Conservation (phyloP, 805 yeast genomes). For the Myxozyma neglecta region DNA sequence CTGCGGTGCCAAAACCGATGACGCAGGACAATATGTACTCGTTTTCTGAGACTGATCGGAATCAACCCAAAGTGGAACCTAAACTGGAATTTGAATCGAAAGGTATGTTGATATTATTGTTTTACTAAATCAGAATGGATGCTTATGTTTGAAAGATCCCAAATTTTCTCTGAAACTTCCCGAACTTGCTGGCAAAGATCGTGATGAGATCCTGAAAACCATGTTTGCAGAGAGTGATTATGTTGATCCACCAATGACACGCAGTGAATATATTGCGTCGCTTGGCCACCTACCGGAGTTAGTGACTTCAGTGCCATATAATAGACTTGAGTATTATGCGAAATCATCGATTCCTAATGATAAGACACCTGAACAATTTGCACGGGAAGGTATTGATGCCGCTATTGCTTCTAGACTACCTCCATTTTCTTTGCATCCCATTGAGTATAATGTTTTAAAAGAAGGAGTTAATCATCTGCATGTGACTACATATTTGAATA, state of each 20-base stretch:
- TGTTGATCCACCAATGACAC: conserved; percentile 30
- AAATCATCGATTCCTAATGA: conserved; percentile 45
- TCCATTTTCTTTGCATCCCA: conserved; percentile 42
- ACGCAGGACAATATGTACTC: background rate
- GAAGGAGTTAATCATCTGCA: conserved; percentile 40
- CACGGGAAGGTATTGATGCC: conserved; percentile 37
- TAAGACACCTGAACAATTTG: conserved; percentile 30
- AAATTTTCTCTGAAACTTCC: conserved; percentile 8
- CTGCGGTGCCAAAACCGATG: background rate
- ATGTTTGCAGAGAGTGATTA: conserved; percentile 31
- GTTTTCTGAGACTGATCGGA: too few relatives aligned
- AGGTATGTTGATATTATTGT: background rate
- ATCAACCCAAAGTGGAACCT: background rate
- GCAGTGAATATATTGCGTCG: conserved; percentile 30
- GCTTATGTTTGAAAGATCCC: background rate
- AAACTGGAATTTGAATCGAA: background rate
- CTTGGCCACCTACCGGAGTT: conserved; percentile 26
- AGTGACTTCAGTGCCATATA: conserved; percentile 31
- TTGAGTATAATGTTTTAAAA: conserved; percentile 43
- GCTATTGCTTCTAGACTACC: conserved; percentile 45
- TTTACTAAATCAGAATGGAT: background rate
- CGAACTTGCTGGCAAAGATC: conserved; percentile 13
- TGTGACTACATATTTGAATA: conserved; percentile 46
- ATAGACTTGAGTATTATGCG: conserved; percentile 40
- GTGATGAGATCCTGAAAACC: conserved; percentile 20